Evolutionary conservation across 495 filamentous ascomycete species (phyloP), one percentile per base, ranked within the genome.

Genomic region (Pseudoneurospora amorphoporcata): DNA sequence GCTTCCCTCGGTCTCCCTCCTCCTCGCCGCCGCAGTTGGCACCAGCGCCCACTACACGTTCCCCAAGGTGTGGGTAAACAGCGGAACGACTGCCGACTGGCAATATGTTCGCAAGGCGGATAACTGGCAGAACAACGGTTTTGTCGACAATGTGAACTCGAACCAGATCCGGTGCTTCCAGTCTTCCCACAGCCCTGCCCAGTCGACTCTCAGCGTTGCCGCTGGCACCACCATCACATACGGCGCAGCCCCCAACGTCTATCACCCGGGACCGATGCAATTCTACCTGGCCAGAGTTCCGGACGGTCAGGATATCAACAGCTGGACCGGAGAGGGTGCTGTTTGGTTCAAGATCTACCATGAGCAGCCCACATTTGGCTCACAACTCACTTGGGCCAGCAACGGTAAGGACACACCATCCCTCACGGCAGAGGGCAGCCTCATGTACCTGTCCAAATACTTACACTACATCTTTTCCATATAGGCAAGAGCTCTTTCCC

Each of bases 271-370:
- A 0, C 83, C 83, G 9, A 79, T 84, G 72, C 71, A 78, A 39
- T 78, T 83, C 72, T 85, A 83, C 76, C 78, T 87, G 75, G 85
- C 86, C 70, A 83, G 85, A 47, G 86, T 84, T 1, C 82, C 84
- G 3, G 76, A 82, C 39, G 82, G 82, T 23, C 70, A 80, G 72
- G 77, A 78, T 19, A 73, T 82, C 68, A 82, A 79, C 42, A 78
- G 77, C 19, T 87, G 84, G 74, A 82, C 83, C 68, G 85, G 81
- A 72, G 79, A 81, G 3, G 84, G 84, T n/a, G 75, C 77, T 7
- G 83, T 81, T 4, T 87, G 85, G 84, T 88, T 87, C 78, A 88
- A 88, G 82, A 83, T 88, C 71, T 83, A 84, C 70, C 77, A 87
- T 40, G 82, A 86, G 40, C 79, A 82, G 58, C 83, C 83, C 19